Conservation (phyloP, 345 rosid species). For the Arabidopsis arenosa region DNA sequence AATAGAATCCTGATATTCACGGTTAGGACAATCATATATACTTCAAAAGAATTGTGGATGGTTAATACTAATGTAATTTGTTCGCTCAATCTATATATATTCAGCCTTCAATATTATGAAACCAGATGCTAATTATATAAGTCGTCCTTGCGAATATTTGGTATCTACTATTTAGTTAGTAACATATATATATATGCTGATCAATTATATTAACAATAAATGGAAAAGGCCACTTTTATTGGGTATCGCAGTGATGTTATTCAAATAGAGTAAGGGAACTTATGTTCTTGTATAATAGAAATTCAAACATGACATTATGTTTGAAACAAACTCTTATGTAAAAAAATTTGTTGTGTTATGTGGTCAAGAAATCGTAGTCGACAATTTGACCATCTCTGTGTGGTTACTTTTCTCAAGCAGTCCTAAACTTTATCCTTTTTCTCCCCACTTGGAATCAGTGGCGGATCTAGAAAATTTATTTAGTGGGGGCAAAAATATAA, state of each 20-base stretch:
- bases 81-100: neutral
- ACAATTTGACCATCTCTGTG: neutral
- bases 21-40: no score
- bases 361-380: slow-evolving; percentile 1
- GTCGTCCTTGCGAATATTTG: neutral
- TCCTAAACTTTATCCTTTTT: slow-evolving; percentile 1
- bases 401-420: slow-evolving; percentile 18
- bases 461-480: no score
- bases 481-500: no score
- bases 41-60: neutral
- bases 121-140: neutral
- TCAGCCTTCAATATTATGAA: neutral
- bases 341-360: neutral
- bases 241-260: neutral
- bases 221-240: neutral
- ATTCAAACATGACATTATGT: neutral
- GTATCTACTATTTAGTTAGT: neutral
- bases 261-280: neutral
- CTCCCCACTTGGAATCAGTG: slow-evolving; percentile 15
- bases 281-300: neutral
- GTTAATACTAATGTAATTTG: neutral
- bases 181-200: neutral
- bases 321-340: neutral
- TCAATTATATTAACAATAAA: neutral
- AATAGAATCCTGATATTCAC: no score